Percentiles rank a stretch among this genome's conserved stretches.
Evolutionary conservation across 345 rosid species (phyloP).

Genomic region (Excoecaria cochinchinensis): DNA sequence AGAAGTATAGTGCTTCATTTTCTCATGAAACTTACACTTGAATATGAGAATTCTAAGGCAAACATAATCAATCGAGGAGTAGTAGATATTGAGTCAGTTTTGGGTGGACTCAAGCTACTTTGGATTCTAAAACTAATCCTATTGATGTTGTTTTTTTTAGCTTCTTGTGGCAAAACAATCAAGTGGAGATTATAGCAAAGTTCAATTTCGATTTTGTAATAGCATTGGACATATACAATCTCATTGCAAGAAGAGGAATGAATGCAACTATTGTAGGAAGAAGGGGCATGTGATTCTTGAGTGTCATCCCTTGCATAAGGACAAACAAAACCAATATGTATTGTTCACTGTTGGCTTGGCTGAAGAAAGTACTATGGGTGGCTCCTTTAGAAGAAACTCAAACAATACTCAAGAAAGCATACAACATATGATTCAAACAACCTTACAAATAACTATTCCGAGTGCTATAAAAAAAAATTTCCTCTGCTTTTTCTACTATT

Average conservation of each 20-base stretch:
- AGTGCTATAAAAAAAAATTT: not conserved
- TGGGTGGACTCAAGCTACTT: not conserved
- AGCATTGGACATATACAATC: not conserved
- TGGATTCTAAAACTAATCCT: not conserved
- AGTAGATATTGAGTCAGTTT: not conserved
- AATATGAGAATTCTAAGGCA: conserved; percentile 3
- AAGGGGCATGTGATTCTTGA: not conserved
- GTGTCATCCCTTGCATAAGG: not conserved
- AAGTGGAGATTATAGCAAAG: not conserved
- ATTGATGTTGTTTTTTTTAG: not conserved
- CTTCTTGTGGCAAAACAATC: not conserved
- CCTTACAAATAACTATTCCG: not conserved
- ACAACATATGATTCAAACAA: not conserved
- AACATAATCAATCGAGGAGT: not conserved
- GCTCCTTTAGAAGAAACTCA: no score
- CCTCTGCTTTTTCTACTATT: not conserved
- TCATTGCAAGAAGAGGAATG: conserved; percentile 1
- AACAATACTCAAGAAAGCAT: not conserved
- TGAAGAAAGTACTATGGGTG: not conserved
- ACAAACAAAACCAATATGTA: not conserved
- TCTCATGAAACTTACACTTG: not conserved
- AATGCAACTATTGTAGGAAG: not conserved
- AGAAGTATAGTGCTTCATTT: not conserved
- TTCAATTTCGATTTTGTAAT: not conserved
- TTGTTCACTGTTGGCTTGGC: not conserved